Conservation (phyloP, 2,329 filamentous ascomycete genomes). For the Colletotrichum higginsianum region DNA sequence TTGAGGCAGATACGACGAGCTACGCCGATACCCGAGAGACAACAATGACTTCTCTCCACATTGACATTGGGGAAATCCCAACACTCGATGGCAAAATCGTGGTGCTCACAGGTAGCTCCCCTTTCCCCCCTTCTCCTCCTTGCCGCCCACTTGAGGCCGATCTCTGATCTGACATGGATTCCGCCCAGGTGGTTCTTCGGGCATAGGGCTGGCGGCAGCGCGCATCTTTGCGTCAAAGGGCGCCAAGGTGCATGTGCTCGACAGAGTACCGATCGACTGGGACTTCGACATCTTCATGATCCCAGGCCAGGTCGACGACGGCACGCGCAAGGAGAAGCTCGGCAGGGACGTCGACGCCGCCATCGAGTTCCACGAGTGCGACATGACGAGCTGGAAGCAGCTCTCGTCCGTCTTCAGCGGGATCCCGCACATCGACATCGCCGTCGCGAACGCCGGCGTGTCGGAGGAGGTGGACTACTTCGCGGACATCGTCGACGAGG, state of each 20-base stretch:
- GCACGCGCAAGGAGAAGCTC: not conserved
- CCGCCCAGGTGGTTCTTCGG: slow-evolving; percentile 42
- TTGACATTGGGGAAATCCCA: slow-evolving; percentile 4
- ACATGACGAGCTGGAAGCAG: slow-evolving; percentile 49
- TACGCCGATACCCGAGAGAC: not conserved
- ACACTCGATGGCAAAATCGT: slow-evolving; percentile 13
- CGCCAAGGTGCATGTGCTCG: slow-evolving; percentile 50
- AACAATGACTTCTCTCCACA: slow-evolving; percentile 15
- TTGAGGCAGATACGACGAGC: not conserved
- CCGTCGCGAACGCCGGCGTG: slow-evolving; percentile 54
- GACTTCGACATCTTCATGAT: slow-evolving; percentile 3
- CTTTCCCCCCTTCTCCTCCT: not conserved
- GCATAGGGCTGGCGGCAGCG: slow-evolving; percentile 52
- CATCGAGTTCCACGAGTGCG: slow-evolving; percentile 46
- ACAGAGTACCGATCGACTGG: slow-evolving; percentile 38
- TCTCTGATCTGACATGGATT: slow-evolving; percentile 10
- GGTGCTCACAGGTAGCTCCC: slow-evolving; percentile 10
- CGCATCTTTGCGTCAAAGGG: slow-evolving; percentile 48
- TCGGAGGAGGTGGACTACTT: slow-evolving; percentile 51
- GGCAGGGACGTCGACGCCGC: not conserved
- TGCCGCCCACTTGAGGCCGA: not conserved
- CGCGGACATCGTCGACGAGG: slow-evolving; percentile 48
- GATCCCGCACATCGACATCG: slow-evolving; percentile 49
- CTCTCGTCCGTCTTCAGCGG: slow-evolving; percentile 46
- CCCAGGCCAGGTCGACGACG: slow-evolving; percentile 9